phyloP scores from a whole-genome alignment of 208 protist genomes.

The Leptomonas seymouri region DNA sequence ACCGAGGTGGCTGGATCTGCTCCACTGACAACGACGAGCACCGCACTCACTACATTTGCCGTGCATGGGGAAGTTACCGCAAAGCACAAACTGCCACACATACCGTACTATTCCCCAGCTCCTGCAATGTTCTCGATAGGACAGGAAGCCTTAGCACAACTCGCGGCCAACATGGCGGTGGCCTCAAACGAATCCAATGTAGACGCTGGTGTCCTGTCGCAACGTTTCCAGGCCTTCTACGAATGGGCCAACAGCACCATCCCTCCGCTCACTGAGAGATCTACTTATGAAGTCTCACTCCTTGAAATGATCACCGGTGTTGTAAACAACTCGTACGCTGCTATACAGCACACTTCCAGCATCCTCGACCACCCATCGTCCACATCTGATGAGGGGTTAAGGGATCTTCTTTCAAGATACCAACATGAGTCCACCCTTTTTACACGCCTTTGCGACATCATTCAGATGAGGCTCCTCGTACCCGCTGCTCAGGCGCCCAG shows the following conservation, averaged over 20 bases:
- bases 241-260: constrained; percentile 13
- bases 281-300: neutral
- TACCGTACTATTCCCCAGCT: neutral
- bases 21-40: neutral
- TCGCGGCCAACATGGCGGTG: neutral
- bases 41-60: neutral
- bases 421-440: neutral
- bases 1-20: constrained; percentile 2
- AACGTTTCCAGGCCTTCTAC: constrained; percentile 27
- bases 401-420: neutral
- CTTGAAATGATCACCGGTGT: constrained; percentile 18
- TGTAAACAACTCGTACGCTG: constrained; percentile 11
- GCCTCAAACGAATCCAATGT: constrained; percentile 2
- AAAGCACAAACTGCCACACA: neutral
- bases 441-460: neutral
- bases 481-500: neutral
- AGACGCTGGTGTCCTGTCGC: neutral
- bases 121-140: neutral
- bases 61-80: neutral
- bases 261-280: constrained; percentile 8
- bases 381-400: neutral
- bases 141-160: neutral
- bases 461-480: neutral
- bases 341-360: constrained; percentile 1
- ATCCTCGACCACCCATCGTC: neutral